Evolutionary conservation across 2,329 filamentous ascomycete genomes (phyloP).

Genomic region (Colletotrichum eleusines): DNA sequence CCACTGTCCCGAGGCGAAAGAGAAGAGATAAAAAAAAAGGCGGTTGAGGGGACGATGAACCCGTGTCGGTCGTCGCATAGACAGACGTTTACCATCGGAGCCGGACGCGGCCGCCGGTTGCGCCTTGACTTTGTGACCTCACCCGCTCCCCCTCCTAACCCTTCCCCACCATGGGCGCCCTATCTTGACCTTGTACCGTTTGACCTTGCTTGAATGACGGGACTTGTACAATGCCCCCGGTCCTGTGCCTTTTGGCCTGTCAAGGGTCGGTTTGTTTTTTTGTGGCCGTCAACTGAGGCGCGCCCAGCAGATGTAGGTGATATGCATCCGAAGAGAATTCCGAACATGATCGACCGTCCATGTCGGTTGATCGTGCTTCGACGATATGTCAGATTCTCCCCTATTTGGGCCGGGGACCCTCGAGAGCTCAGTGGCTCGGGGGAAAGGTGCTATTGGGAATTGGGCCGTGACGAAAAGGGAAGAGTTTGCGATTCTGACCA

Average conservation of each 20-base stretch:
- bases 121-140: constrained; percentile 6
- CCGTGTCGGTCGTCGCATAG: constrained; percentile 29
- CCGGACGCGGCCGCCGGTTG: constrained; percentile 25
- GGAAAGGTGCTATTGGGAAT: constrained; percentile 25
- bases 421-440: constrained; percentile 30
- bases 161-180: neutral
- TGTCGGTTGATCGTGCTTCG: constrained; percentile 38
- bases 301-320: no score
- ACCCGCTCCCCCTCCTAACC: constrained; percentile 6
- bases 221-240: neutral
- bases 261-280: neutral
- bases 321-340: constrained; percentile 14
- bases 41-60: constrained; percentile 9
- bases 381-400: constrained; percentile 35
- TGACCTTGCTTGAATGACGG: neutral
- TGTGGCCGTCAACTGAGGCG: constrained; percentile 3
- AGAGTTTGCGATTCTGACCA: constrained; percentile 40
- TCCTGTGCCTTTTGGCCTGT: neutral
- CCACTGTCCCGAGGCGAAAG: neutral
- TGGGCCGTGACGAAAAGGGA: constrained; percentile 39
- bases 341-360: constrained; percentile 33
- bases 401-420: constrained; percentile 7
- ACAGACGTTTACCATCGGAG: constrained; percentile 18
- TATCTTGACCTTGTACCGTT: constrained; percentile 1
- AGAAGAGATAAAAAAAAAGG: constrained; percentile 3